Base-by-base conservation (phyloP, 441 rosid species). In the Pelargonium australe region DNA sequence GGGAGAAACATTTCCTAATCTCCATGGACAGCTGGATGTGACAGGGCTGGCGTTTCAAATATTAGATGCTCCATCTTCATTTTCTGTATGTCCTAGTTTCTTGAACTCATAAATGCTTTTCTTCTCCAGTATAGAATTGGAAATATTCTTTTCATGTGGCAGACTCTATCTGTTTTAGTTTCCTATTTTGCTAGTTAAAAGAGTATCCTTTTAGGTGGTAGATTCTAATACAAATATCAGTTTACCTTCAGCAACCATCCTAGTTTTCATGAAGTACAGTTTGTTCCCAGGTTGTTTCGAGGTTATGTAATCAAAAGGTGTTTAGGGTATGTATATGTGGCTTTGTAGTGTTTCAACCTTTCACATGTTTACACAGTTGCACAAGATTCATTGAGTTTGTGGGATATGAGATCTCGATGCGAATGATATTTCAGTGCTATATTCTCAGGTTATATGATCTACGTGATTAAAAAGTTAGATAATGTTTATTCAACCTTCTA, bases 1-100 rank as follows among this genome's bases (percentile, higher is more conserved):
- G 69, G 98, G 95, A 69, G 97, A 95, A 78, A 82, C 91, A 63
- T 95, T 92, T 83, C 99, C 99, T 37, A 95, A 88, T 78, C 83
- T 95, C 73, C 95, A 92, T 79, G 99, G 99, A 74, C 98, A 92
- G 75, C 90, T 95, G 77, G 96, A 95, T 64, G 95, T 92, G 73
- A 86, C 89, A 70, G 98, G 89, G 72, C 77, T 90, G 80, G 87
- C 89, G 70, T 92, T 95, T 76, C 96, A 90, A 78, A 87, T 90
- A 81, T 76, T 78, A 78, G 99, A 89, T 79, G 88, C 99, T 75
- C 99, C 99, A 78, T 90, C 98, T 23, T 73, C 75, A 65, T 95
- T 95, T 78, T 85, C 91, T 71, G 98, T 95, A 89, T 75, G 99
- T 82, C 65, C 64, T 66, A 41, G 41, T 77, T 76, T 70, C 62